Conservation (phyloP, 163 green algal genomes). For the Prototheca stagnorum region DNA sequence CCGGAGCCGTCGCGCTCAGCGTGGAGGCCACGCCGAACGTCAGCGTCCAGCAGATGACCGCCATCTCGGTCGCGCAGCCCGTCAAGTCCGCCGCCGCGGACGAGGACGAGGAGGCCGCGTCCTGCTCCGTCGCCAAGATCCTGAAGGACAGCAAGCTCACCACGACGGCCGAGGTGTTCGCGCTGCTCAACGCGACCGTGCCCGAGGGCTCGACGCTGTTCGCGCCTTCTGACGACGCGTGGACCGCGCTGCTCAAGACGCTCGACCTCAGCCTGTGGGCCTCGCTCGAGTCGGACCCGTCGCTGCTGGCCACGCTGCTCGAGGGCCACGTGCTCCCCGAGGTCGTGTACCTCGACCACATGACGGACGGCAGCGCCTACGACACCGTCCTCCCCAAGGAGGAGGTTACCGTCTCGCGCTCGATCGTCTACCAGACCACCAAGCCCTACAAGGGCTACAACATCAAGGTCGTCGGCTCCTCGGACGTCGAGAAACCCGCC, state of each 20-base stretch:
- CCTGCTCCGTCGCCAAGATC: too few species aligned
- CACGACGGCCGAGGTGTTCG: too few species aligned
- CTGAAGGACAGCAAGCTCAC: too few species aligned
- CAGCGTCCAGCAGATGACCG: too few species aligned
- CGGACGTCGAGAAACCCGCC: not conserved
- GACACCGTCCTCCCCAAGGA: constrained; percentile 5
- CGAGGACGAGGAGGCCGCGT: too few species aligned
- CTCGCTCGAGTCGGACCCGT: not conserved
- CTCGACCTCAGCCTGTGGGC: constrained; percentile 1
- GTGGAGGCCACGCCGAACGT: too few species aligned
- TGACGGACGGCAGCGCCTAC: constrained; percentile 3
- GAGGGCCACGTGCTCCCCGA: constrained; percentile 9
- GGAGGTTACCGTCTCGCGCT: not conserved
- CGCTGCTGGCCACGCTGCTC: constrained; percentile 5
- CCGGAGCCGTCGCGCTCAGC: too few species aligned
- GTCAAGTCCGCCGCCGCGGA: too few species aligned
- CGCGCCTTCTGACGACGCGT: constrained; percentile 10
- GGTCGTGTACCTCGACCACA: not conserved
- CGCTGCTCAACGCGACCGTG: too few species aligned
- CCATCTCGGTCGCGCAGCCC: too few species aligned
- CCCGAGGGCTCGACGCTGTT: constrained; percentile 7
- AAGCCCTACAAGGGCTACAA: not conserved
- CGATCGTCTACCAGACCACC: not conserved
- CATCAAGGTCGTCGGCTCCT: not conserved
- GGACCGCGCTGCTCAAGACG: not conserved